A percentile compares a stretch with the other conserved stretches of the same genome.
These are phyloP conservation scores for Linum lewisii DNA, from an alignment of 345 rosid species.

Conservation along the genomic window DNA sequence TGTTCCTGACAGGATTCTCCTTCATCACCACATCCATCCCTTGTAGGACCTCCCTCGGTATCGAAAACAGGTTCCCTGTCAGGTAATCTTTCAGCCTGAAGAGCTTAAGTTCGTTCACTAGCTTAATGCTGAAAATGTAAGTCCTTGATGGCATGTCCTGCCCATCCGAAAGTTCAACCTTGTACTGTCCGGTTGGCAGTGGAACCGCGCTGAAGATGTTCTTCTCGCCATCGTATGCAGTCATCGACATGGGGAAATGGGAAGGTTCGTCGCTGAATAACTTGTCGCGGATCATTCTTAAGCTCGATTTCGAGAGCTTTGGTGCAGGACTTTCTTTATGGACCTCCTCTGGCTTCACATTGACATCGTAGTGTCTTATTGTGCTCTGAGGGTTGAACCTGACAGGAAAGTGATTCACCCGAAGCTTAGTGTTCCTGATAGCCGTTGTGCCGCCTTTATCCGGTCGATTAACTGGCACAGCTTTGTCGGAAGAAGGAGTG, in stretches of 20 bases:
- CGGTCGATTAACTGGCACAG: conserved; percentile 43
- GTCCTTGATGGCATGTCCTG: conserved; percentile 31
- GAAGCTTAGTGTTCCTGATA: conserved; percentile 30
- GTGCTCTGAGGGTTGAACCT: conserved; percentile 34
- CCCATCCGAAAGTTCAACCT: conserved; percentile 31
- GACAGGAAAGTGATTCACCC: conserved; percentile 58
- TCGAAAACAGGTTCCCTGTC: conserved; percentile 16
- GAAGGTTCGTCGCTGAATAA: conserved; percentile 33
- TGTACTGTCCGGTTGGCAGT: conserved; percentile 41
- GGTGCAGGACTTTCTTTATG: conserved; percentile 19
- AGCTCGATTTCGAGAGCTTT: conserved; percentile 34
- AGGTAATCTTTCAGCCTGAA: conserved; percentile 53
- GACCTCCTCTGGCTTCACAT: conserved; percentile 34
- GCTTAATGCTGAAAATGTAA: conserved; percentile 37
- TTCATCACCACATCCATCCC: conserved; percentile 91
- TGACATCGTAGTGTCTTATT: conserved; percentile 59
- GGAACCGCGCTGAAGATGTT: conserved; percentile 59
- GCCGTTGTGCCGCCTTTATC: conserved; percentile 52
- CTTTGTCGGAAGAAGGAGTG: not conserved
- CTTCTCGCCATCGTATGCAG: conserved; percentile 80
- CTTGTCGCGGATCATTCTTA: conserved; percentile 46
- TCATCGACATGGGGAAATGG: conserved; percentile 44
- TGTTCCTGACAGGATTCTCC: conserved; percentile 56
- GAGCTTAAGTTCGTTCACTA: conserved; percentile 56
- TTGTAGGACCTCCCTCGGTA: conserved; percentile 74